Evolutionary conservation across 495 filamentous ascomycete species (phyloP), one percentile per base, ranked within the genome.

Genomic region (Annulohypoxylon bovei): DNA sequence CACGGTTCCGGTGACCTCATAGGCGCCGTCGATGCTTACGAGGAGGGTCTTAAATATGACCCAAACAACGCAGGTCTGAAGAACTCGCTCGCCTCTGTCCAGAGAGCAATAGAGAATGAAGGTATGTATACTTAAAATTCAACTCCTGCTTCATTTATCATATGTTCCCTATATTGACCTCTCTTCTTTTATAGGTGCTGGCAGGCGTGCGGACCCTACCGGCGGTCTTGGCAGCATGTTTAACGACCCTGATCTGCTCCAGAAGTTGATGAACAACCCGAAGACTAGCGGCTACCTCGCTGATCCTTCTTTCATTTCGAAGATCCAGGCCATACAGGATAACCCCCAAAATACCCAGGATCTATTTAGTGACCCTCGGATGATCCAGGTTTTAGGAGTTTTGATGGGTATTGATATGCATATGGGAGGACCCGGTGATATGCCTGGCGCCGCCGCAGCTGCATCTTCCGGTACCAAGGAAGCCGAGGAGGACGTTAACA

Each of bases 331-430:
- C 42, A 79, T 98, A 50, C 88, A 90, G 79, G 82, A 90, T 62
- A 94, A 97, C 79, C 94, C 95, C 9, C 89, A 89, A 70, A 89
- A 86, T 53, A 87, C 93, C 44, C 91, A 93, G 39, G 86, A 88
- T 44, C 88, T 95, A 69, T 90, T 99, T 76, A 83, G 89, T 62
- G 95, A 99, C 78, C 96, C 93, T 4, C 85, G 96, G 39, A 93
- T 99, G 84, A 84, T 99, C 73, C 92, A 96, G 80, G 95, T 98
- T 18, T 89, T 99, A 81, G 93, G 94, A 70, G 95, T 97, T 32
- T 78, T 98, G 60, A 85, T 99, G 81, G 95, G 96, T 25, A 90
- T 98, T 61, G 95, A 98, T 75, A 96, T 98, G 93, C 88, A 89
- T 67, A 92, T 97, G 80, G 89, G 87, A 40, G 87, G 80, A 49